Conservation (phyloP, 371 early-diverging fungal genomes). For the Rhizopus arrhizus region DNA sequence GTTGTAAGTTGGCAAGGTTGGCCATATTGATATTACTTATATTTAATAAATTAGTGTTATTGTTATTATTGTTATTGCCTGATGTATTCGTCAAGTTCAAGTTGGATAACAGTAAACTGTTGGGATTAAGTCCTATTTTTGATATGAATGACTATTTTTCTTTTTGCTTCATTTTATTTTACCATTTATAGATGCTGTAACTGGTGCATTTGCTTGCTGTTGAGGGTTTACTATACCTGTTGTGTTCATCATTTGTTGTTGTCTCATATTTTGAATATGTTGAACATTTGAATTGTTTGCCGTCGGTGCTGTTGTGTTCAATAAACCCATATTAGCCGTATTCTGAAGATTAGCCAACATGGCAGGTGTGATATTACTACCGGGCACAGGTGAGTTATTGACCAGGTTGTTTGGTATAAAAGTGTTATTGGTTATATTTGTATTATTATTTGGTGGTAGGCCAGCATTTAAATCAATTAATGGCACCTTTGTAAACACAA, state of each 20-base stretch:
- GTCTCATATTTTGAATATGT: slow-evolving; percentile 28
- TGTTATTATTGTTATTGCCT: slow-evolving; percentile 18
- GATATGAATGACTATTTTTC: slow-evolving; percentile 3
- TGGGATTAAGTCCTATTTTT: slow-evolving; percentile 37
- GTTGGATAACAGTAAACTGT: slow-evolving; percentile 48
- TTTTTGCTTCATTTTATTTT: slow-evolving; percentile 5
- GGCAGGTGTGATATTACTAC: slow-evolving; percentile 27
- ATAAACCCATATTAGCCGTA: slow-evolving; percentile 25
- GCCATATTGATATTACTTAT: slow-evolving; percentile 32
- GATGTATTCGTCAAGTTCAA: slow-evolving; percentile 36
- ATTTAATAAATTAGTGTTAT: slow-evolving; percentile 23
- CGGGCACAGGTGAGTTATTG: slow-evolving; percentile 11
- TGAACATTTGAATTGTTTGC: slow-evolving; percentile 27
- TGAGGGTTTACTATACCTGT: slow-evolving; percentile 19
- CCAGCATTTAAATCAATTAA: slow-evolving; percentile 50
- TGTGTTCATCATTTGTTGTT: slow-evolving; percentile 33
- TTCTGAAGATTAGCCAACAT: slow-evolving; percentile 26
- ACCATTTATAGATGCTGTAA: slow-evolving; percentile 35
- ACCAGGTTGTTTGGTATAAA: neutral
- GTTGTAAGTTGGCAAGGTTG: slow-evolving; percentile 33
- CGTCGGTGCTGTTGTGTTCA: slow-evolving; percentile 9
- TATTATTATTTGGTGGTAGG: slow-evolving; percentile 8
- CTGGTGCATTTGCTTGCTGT: slow-evolving; percentile 22
- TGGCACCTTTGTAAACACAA: slow-evolving; percentile 53
- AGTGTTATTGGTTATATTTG: slow-evolving; percentile 13